Evolutionary conservation across 768 basidiomycete species (phyloP).

Genomic region (Suillus plorans): DNA sequence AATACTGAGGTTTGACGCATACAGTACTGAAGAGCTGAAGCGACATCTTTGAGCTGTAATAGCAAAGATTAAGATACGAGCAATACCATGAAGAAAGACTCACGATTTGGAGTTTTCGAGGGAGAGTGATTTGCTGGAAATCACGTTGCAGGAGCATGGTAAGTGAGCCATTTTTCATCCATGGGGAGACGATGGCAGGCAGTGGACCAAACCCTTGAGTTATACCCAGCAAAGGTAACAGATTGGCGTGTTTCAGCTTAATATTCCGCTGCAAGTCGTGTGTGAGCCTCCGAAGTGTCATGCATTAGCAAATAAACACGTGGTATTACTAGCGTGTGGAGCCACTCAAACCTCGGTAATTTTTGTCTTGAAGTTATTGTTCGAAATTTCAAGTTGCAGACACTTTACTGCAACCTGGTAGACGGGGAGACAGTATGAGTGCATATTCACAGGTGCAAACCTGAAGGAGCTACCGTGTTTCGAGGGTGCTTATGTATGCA

Average conservation of each 20-base stretch:
- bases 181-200: slow-evolving; percentile 22
- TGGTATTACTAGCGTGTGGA: rapidly evolving
- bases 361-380: neutral
- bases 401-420: neutral
- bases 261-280: slow-evolving; percentile 29
- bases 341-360: neutral
- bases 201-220: slow-evolving; percentile 24
- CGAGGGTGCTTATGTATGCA: slow-evolving; percentile 10
- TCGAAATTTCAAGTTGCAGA: neutral
- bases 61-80: neutral
- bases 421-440: neutral
- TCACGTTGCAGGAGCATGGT: slow-evolving; percentile 4
- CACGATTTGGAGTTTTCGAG: slow-evolving; percentile 15
- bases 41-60: slow-evolving; percentile 2
- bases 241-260: slow-evolving; percentile 21
- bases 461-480: neutral
- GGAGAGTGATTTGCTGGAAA: slow-evolving; percentile 6
- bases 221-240: slow-evolving; percentile 37
- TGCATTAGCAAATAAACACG: neutral
- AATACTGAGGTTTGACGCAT: neutral
- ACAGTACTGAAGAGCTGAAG: slow-evolving; percentile 7
- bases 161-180: slow-evolving; percentile 19
- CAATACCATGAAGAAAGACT: neutral
- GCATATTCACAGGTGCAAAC: slow-evolving; percentile 12
- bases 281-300: slow-evolving; percentile 17